Percentiles rank a stretch among this genome's conserved stretches.
These are phyloP conservation scores for Kluyveromyces lactis DNA, from an alignment of 805 yeast genomes.

Conservation along the genomic window DNA sequence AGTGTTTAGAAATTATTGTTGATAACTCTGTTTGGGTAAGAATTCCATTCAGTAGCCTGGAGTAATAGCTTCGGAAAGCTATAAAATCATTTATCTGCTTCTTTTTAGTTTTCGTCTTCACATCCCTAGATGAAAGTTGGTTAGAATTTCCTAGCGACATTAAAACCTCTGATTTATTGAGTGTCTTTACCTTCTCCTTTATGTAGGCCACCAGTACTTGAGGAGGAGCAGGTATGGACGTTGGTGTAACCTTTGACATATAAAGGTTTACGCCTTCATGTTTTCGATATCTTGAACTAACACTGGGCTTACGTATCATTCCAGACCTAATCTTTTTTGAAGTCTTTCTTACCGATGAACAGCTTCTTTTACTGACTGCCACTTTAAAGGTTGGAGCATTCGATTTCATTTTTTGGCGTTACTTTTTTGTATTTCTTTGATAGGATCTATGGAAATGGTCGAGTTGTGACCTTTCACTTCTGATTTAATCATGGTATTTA, in stretches of 20 bases:
- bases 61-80: conserved; percentile 21
- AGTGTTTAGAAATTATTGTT: conserved; percentile 13
- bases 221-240: conserved; percentile 3
- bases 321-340: neutral
- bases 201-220: neutral
- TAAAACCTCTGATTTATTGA: too few relatives aligned
- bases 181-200: too few relatives aligned
- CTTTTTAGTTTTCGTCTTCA: too few relatives aligned
- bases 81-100: conserved; percentile 18
- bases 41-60: conserved; percentile 17
- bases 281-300: neutral
- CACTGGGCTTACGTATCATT: neutral
- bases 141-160: too few relatives aligned
- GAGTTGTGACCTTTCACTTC: too few relatives aligned
- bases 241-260: conserved; percentile 3
- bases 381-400: conserved; percentile 6
- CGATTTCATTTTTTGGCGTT: conserved; percentile 1
- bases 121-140: too few relatives aligned
- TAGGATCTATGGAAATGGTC: too few relatives aligned
- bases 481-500: too few relatives aligned
- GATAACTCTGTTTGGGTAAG: conserved; percentile 16
- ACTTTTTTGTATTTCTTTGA: too few relatives aligned
- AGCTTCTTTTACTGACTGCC: neutral
- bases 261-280: conserved; percentile 4
- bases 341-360: neutral